Evolutionary conservation across 306 rosid genomes (phyloP).

Genomic region (Cicer cuneatum): DNA sequence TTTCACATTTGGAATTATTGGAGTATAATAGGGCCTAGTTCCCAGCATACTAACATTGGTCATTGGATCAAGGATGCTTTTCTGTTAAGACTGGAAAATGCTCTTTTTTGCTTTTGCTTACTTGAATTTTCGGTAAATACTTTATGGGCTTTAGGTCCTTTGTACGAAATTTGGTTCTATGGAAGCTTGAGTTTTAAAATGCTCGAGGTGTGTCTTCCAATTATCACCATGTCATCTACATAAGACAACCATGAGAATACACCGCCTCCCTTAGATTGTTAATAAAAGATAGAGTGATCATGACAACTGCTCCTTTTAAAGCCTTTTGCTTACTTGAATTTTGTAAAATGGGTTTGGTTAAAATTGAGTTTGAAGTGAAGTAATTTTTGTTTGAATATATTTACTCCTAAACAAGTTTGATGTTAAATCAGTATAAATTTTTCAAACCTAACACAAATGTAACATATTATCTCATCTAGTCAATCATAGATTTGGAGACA

Average conservation of each 20-base stretch:
- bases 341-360: neutral
- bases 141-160: too few species aligned
- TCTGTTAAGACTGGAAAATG: neutral
- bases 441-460: neutral
- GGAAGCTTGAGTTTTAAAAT: too few species aligned
- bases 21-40: too few species aligned
- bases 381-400: neutral
- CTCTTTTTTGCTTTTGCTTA: neutral
- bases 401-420: neutral
- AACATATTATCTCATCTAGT: neutral
- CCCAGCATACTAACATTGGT: too few species aligned
- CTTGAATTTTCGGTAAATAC: neutral
- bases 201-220: neutral
- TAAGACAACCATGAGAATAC: neutral
- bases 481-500: neutral
- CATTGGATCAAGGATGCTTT: neutral
- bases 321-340: neutral
- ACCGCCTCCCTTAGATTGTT: neutral
- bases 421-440: neutral
- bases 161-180: too few species aligned
- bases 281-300: neutral
- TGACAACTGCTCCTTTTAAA: neutral
- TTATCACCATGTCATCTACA: neutral
- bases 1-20: too few species aligned
- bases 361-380: constrained; percentile 3